A percentile compares a stretch with the other conserved stretches of the same genome.
These are phyloP conservation scores for Leccinum insigne DNA, from an alignment of 1,284 basidiomycete species.

Conservation along the genomic window DNA sequence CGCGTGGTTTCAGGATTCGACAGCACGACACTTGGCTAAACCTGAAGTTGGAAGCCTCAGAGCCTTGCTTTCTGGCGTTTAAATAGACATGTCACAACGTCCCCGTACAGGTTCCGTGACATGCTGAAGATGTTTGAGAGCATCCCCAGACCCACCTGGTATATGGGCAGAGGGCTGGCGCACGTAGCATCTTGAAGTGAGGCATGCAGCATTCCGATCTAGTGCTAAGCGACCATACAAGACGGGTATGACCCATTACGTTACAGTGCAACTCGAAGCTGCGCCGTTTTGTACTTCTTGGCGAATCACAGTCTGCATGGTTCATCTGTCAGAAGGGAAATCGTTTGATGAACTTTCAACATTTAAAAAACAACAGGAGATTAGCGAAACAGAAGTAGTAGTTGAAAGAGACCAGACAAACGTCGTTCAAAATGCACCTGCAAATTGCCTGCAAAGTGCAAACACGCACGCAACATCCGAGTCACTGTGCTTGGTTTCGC, in stretches of 20 bases:
- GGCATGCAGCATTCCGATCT: not conserved
- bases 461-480: not conserved
- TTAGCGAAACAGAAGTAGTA: not conserved
- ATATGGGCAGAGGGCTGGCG: not conserved
- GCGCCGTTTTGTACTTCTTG: not conserved
- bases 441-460: not conserved
- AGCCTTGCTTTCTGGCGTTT: slow-evolving; percentile 1
- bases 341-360: not conserved
- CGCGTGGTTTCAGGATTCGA: slow-evolving; percentile 8
- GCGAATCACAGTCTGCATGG: not conserved
- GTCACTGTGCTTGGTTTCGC: not conserved
- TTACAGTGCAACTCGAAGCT: not conserved
- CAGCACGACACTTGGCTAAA: not conserved
- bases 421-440: not conserved
- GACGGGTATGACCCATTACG: slow-evolving; percentile 7
- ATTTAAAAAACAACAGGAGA: not conserved
- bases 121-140: not conserved
- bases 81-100: not conserved
- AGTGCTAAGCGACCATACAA: not conserved
- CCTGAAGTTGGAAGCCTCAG: not conserved
- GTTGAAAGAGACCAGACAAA: not conserved
- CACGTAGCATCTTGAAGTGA: slow-evolving; percentile 6
- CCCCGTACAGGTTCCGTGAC: not conserved
- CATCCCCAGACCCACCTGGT: not conserved
- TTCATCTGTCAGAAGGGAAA: not conserved